Base-by-base conservation (phyloP, 352 stramenopile genomes). In the Pythium monospermum region DNA sequence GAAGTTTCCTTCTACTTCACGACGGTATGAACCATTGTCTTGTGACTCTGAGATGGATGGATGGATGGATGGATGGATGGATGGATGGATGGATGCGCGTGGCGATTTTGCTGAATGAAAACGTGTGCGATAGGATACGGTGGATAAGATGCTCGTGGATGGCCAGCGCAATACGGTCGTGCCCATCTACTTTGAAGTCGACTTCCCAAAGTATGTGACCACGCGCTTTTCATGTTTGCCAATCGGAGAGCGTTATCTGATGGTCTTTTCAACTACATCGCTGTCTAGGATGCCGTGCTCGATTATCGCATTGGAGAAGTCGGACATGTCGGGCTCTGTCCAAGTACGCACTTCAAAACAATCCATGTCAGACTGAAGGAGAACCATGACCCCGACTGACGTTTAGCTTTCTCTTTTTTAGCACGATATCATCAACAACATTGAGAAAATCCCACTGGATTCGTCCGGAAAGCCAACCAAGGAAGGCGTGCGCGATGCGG, bases 121-220 rank as follows among this genome's bases (percentile, higher is more conserved):
- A n/a, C n/a, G 31, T 15, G 22, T 40, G 41, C 12, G n/a, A 10
- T 22, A 85, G 74, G 80, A 94, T 48, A 89, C 78, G 16, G 71
- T 87, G 28, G 83, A 91, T 64, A 87, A 89, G 56, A 94, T 94
- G 83, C 69, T 80, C 52, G 80, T 94, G 27, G 83, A 94, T 46
- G 83, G 80, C 22, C 54, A 60, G 11, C 76, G 83, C 49, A 84
- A 94, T 53, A 63, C 68, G 15, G 59, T 85, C 49, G 68, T 93
- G 2, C 61, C 69, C 19, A 87, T 93, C 56, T 75, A 89, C 56
- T 93, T 93, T 45, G 76, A 93, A 58, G 55, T 93, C 6, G 76
- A 86, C 13, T 93, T 93, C 44, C 83, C 83, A 1, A 57, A 69
- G 76, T 87, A 44, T 41, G 54, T 42, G 35, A 10, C 38, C 37